phyloP scores from a whole-genome alignment of 805 yeast genomes.

The Torulaspora quercuum region DNA sequence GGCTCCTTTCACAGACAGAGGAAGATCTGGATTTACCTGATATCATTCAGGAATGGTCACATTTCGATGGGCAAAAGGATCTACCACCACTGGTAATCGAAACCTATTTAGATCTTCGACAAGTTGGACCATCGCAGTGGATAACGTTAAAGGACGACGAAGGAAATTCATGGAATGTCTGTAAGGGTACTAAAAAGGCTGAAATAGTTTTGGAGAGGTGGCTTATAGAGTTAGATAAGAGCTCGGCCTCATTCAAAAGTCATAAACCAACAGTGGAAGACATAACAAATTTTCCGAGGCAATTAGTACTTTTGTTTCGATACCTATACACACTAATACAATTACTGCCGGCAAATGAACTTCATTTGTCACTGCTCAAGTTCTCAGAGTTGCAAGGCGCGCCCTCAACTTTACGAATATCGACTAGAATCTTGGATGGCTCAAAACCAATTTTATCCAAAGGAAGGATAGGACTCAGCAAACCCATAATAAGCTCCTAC shows the following conservation, averaged over 20 bases:
- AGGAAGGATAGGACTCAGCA: slow-evolving; percentile 82
- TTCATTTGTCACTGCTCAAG: slow-evolving; percentile 46
- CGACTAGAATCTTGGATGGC: slow-evolving; percentile 70
- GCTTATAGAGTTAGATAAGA: slow-evolving; percentile 72
- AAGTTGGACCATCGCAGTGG: slow-evolving; percentile 52
- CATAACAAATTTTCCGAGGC: slow-evolving; percentile 66
- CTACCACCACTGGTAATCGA: slow-evolving; percentile 85
- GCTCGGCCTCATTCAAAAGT: slow-evolving; percentile 35
- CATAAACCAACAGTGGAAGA: slow-evolving; percentile 42
- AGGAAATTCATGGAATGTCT: slow-evolving; percentile 52
- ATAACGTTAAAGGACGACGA: slow-evolving; percentile 56
- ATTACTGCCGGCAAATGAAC: slow-evolving; percentile 67
- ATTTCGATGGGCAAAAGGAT: slow-evolving; percentile 43
- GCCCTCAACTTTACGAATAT: slow-evolving; percentile 43
- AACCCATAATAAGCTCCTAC: slow-evolving; percentile 48
- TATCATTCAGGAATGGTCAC: slow-evolving; percentile 59
- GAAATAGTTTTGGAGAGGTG: slow-evolving; percentile 95
- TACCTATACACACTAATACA: slow-evolving; percentile 63
- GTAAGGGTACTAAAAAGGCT: slow-evolving; percentile 59
- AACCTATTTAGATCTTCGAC: slow-evolving; percentile 67
- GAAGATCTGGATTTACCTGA: slow-evolving; percentile 17
- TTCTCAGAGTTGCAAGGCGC: slow-evolving; percentile 33
- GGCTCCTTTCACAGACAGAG: slow-evolving; percentile 14
- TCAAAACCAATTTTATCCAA: slow-evolving; percentile 71
- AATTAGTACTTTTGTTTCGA: slow-evolving; percentile 69